Percentiles rank a stretch among this genome's conserved stretches.
These are phyloP conservation scores for Leccinum pachyderme DNA, from an alignment of 1,284 basidiomycete genomes.

Conservation along the genomic window DNA sequence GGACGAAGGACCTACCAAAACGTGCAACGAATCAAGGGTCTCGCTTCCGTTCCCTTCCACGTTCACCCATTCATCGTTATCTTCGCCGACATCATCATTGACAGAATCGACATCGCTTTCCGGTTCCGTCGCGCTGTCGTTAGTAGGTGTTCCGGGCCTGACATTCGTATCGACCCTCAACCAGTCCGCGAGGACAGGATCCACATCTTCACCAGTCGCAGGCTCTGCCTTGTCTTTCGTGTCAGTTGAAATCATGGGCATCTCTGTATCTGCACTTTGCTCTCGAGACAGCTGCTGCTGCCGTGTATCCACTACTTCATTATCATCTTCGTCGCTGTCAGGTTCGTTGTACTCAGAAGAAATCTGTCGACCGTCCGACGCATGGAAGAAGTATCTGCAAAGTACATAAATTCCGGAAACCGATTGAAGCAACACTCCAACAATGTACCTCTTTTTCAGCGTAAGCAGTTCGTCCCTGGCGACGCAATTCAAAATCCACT, in stretches of 20 bases:
- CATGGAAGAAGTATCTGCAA: slow-evolving; percentile 72
- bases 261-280: slow-evolving; percentile 14
- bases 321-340: slow-evolving; percentile 32
- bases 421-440: not conserved
- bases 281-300: slow-evolving; percentile 9
- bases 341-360: slow-evolving; percentile 44
- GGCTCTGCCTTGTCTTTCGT: slow-evolving; percentile 29
- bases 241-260: slow-evolving; percentile 24
- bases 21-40: slow-evolving; percentile 23
- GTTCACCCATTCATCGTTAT: slow-evolving; percentile 31
- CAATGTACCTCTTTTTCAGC: slow-evolving; percentile 61
- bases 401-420: not conserved
- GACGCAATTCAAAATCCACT: slow-evolving; percentile 83
- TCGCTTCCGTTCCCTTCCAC: slow-evolving; percentile 22
- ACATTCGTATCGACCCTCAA: slow-evolving; percentile 44
- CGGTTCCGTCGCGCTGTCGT: slow-evolving; percentile 42
- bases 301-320: slow-evolving; percentile 22
- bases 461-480: slow-evolving; percentile 53
- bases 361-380: slow-evolving; percentile 45
- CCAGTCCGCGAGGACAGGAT: slow-evolving; percentile 62
- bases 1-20: slow-evolving; percentile 19
- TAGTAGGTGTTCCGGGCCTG: slow-evolving; percentile 3
- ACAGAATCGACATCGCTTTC: slow-evolving; percentile 72
- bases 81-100: slow-evolving; percentile 52
- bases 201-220: slow-evolving; percentile 27